Evolutionary conservation across 768 basidiomycete species (phyloP).

Genomic region (Trametes sanguinea): DNA sequence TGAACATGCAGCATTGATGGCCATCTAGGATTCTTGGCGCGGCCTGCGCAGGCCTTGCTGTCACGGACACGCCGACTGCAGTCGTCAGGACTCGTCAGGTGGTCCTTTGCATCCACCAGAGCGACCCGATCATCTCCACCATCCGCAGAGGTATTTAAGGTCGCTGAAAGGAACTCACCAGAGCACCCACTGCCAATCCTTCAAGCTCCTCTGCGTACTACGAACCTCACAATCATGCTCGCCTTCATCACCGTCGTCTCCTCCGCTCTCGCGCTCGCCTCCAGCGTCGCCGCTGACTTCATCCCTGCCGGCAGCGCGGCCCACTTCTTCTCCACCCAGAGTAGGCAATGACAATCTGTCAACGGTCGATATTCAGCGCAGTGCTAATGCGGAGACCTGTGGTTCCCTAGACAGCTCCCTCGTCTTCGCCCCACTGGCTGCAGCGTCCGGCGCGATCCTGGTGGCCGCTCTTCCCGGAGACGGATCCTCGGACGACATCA

Average conservation of each 20-base stretch:
- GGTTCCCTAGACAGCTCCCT: neutral
- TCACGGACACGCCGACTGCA: neutral
- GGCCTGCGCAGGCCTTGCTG: neutral
- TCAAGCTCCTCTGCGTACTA: neutral
- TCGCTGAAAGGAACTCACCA: too few relatives aligned
- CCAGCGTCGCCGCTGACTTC: constrained; percentile 11
- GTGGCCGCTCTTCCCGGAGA: constrained; percentile 5
- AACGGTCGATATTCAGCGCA: neutral
- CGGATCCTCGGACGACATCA: constrained; percentile 11
- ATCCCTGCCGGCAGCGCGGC: constrained; percentile 11
- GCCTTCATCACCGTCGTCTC: constrained; percentile 1
- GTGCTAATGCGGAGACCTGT: neutral
- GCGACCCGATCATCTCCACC: neutral
- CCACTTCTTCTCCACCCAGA: constrained; percentile 17
- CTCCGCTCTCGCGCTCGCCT: constrained; percentile 1
- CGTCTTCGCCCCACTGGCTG: constrained; percentile 3
- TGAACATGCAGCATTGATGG: neutral
- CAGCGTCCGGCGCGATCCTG: neutral
- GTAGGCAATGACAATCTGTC: neutral
- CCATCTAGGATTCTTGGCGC: neutral
- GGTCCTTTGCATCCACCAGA: neutral
- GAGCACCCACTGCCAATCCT: too few relatives aligned
- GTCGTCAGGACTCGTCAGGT: too few relatives aligned
- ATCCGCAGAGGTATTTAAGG: too few relatives aligned
- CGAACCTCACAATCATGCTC: neutral